These are phyloP conservation scores for Phoenix roebelenii DNA, from an alignment of 176 grass and related monocot species.

Conservation along the genomic window DNA sequence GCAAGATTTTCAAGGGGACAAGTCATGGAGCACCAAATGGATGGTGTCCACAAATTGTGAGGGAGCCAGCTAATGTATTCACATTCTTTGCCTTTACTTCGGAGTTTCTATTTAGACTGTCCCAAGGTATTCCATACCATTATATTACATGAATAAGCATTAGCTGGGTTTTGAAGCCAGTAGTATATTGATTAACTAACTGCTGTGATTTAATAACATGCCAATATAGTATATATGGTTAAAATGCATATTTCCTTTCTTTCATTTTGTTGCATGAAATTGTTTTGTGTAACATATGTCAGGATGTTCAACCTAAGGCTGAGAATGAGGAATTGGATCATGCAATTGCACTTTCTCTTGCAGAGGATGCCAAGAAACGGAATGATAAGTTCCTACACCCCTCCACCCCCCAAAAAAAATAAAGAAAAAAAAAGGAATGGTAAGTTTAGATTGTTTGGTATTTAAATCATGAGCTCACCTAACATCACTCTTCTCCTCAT, in stretches of 20 bases:
- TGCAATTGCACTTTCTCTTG: conserved; percentile 74
- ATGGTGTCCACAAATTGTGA: conserved; percentile 27
- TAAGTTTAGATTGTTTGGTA: not conserved
- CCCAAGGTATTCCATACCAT: not conserved
- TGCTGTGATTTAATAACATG: too few species aligned
- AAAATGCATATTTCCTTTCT: not conserved
- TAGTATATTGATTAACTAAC: too few species aligned
- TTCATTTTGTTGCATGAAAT: conserved; percentile 16
- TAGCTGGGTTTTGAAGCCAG: too few species aligned
- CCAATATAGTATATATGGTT: too few species aligned
- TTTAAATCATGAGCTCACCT: too few species aligned
- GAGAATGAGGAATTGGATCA: conserved; percentile 70
- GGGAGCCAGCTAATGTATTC: conserved; percentile 6
- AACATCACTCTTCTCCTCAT: too few species aligned
- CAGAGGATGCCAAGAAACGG: conserved; percentile 54
- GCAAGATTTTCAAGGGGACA: conserved; percentile 62
- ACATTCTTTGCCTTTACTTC: not conserved
- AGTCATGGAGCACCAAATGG: conserved; percentile 34
- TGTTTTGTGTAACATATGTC: conserved; percentile 19
- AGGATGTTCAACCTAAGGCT: conserved; percentile 61
- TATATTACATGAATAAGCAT: not conserved
- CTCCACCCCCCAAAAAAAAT: too few species aligned
- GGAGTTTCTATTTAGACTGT: not conserved
- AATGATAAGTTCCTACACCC: too few species aligned
- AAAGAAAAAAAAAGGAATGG: conserved; percentile 25